phyloP scores from a whole-genome alignment of 345 rosid species.

The Aquilaria malaccensis region DNA sequence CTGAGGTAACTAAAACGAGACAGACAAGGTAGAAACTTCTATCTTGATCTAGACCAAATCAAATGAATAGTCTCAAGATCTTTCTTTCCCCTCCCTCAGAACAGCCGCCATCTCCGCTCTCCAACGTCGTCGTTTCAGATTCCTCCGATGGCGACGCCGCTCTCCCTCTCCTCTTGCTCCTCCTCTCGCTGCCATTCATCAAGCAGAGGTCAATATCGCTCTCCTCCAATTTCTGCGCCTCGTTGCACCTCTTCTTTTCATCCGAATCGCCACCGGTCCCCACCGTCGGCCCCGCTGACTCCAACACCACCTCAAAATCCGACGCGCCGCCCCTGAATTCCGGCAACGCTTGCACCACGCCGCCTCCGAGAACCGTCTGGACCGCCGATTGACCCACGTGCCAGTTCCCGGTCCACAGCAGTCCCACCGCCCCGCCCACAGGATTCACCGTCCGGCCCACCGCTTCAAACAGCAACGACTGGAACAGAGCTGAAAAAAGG shows the following conservation, averaged over 20 bases:
- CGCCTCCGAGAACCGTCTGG: slow-evolving; percentile 53
- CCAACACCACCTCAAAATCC: slow-evolving; percentile 14
- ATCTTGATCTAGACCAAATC: background rate
- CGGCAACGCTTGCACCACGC: slow-evolving; percentile 36
- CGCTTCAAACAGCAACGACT: slow-evolving; percentile 58
- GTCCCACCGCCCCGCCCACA: slow-evolving; percentile 64
- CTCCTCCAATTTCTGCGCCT: background rate
- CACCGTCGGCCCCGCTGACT: slow-evolving; percentile 3
- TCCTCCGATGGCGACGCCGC: slow-evolving; percentile 42
- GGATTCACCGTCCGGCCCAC: slow-evolving; percentile 66
- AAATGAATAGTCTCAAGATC: slow-evolving; percentile 33
- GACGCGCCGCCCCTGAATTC: slow-evolving; percentile 15
- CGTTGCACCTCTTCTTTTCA: slow-evolving; percentile 12
- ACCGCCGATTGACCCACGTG: slow-evolving; percentile 48
- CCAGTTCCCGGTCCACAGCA: slow-evolving; percentile 74
- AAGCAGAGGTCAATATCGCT: slow-evolving; percentile 20
- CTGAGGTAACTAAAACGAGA: too few relatives aligned
- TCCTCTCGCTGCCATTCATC: slow-evolving; percentile 14
- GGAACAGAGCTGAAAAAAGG: slow-evolving; percentile 47
- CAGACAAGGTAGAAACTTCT: too few relatives aligned
- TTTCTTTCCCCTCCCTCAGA: slow-evolving; percentile 15
- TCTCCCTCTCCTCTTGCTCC: slow-evolving; percentile 20
- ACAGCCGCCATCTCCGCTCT: slow-evolving; percentile 9
- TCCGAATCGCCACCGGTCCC: slow-evolving; percentile 1
- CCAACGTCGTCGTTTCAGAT: slow-evolving; percentile 32